phyloP scores from a whole-genome alignment of 768 basidiomycete species.

The Trametes sanguinea region DNA sequence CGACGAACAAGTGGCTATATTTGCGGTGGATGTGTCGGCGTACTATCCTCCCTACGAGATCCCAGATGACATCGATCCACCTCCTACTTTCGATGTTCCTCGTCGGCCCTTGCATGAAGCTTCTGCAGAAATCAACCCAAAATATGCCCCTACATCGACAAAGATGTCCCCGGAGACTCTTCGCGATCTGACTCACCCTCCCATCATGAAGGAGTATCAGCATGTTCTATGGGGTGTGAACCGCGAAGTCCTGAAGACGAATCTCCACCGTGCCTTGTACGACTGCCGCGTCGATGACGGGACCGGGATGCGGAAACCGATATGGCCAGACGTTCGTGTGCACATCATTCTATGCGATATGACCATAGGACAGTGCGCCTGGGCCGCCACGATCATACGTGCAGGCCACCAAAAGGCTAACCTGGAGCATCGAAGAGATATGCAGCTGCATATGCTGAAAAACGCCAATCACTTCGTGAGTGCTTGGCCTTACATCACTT shows the following conservation, averaged over 20 bases:
- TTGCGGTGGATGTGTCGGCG: constrained; percentile 1
- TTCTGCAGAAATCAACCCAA: neutral
- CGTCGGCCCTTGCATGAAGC: constrained; percentile 2
- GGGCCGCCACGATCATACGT: constrained; percentile 2
- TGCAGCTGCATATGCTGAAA: too few species aligned
- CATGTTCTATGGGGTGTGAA: constrained; percentile 4
- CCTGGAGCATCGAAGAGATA: neutral
- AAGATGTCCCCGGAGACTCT: constrained; percentile 13
- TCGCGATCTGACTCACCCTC: constrained; percentile 6
- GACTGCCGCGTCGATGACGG: constrained; percentile 11
- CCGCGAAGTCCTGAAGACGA: neutral
- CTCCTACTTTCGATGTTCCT: neutral
- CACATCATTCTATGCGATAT: constrained; percentile 15
- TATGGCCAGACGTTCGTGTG: constrained; percentile 10
- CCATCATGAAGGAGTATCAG: constrained; percentile 5
- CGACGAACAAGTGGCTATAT: neutral
- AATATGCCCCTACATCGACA: neutral
- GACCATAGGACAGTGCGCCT: constrained; percentile 10
- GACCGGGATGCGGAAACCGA: constrained; percentile 1
- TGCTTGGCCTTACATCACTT: too few species aligned
- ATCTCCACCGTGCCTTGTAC: constrained; percentile 8
- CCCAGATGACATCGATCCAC: neutral
- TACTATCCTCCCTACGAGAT: constrained; percentile 11
- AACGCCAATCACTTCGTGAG: too few species aligned
- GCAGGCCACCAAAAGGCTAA: neutral